Base-by-base conservation (phyloP, 495 filamentous ascomycete species). In the Platismatia glauca region DNA sequence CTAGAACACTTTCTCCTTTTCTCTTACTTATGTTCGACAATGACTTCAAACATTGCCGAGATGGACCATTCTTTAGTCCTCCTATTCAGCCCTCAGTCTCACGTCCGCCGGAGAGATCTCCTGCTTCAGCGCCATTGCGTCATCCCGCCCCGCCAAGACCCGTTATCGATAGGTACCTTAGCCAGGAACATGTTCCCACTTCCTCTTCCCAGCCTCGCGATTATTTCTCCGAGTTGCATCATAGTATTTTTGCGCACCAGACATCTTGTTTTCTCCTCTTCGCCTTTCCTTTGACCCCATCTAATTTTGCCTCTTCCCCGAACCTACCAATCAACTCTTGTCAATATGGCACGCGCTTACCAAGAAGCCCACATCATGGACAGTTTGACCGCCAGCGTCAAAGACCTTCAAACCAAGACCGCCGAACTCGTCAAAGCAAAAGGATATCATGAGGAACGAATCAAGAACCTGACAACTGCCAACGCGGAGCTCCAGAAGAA, bases 291-390 rank as follows among this genome's bases (percentile, higher is more conserved):
- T n/a, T 9, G 16, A n/a, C 2, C 27, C 7, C 33, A 60, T 33
- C 29, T 44, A 18, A 60, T 24, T 22, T n/a, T n/a, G n/a, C n/a
- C 20, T 15, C 43, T n/a, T 8, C 16, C 44, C 22, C 48, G 12
- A 37, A 11, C 22, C 35, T 27, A 3, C 27, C n/a, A 46, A 63
- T 34, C 4, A n/a, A n/a, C 15, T 2, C 35, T 9, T 34, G 24
- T n/a, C 57, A 53, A 9, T 29, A 67, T 67, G 65, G 65, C 65
- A 22, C 65, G 65, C 48, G 61, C 61, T 27, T 67, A 67, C 37
- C 65, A 67, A 58, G 65, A 67, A 61, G 39, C 61, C 57, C 65
- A 67, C 27, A 61, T 67, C 6, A 15, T 67, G 39, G 65, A 67
- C 8, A 64, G 31, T 24, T 61, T 67, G 11, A 41, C 61, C 20